Conservation (phyloP, 2,329 filamentous ascomycete genomes). For the Exophiala bonariae region DNA sequence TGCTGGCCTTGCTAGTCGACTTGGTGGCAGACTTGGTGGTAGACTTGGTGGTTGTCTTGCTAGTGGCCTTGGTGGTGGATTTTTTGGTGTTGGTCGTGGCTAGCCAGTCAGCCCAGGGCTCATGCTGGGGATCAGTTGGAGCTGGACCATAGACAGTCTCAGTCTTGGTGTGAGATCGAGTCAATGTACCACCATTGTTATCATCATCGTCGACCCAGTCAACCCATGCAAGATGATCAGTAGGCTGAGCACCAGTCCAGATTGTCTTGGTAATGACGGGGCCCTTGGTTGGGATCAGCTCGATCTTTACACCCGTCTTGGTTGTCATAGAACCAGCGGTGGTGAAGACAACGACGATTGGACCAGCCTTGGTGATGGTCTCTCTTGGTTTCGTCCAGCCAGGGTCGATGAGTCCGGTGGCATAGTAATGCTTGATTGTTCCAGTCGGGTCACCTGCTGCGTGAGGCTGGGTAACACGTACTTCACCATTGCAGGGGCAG, state of each 20-base stretch:
- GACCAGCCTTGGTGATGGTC: slow-evolving; percentile 26
- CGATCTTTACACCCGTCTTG: slow-evolving; percentile 18
- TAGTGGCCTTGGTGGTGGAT: slow-evolving; percentile 22
- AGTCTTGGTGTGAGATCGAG: slow-evolving; percentile 12
- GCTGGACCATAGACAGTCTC: slow-evolving; percentile 12
- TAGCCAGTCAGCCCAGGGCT: slow-evolving; percentile 15
- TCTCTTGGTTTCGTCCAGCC: slow-evolving; percentile 1
- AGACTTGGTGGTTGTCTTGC: slow-evolving; percentile 32
- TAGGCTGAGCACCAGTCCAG: slow-evolving; percentile 17
- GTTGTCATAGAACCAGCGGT: slow-evolving; percentile 14
- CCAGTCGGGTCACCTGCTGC: not conserved
- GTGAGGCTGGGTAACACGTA: slow-evolving; percentile 6
- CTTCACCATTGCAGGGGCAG: slow-evolving; percentile 23
- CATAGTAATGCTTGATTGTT: not conserved
- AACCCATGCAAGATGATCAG: slow-evolving; percentile 14
- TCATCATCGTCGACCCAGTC: slow-evolving; percentile 11
- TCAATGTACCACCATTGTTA: slow-evolving; percentile 13
- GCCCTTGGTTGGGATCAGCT: slow-evolving; percentile 8
- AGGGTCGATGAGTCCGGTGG: slow-evolving; percentile 3
- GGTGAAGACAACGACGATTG: slow-evolving; percentile 51
- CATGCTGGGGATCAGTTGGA: slow-evolving; percentile 11
- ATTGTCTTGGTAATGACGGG: slow-evolving; percentile 15
- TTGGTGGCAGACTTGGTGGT: slow-evolving; percentile 35
- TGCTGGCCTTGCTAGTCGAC: slow-evolving; percentile 1
- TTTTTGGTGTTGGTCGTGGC: slow-evolving; percentile 7